Percentiles rank a stretch among this genome's conserved stretches.
Evolutionary conservation across 2,329 filamentous ascomycete genomes (phyloP).

Genomic region (Alternaria dauci): DNA sequence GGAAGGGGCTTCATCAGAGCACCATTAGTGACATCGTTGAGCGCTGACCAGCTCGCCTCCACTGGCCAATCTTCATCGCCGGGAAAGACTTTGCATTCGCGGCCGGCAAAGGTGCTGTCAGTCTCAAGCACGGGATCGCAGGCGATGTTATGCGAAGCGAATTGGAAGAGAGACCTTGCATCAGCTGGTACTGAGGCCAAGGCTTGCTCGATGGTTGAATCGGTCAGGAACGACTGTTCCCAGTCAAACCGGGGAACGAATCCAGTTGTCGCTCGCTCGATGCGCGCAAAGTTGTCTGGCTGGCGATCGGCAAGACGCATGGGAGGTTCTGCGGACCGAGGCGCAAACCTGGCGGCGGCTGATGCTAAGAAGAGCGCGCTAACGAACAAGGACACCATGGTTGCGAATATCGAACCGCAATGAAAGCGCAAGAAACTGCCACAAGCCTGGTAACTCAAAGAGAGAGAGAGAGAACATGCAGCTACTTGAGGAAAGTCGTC

Average conservation of each 20-base stretch:
- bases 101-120: not conserved
- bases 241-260: not conserved
- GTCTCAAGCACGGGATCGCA: not conserved
- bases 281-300: not conserved
- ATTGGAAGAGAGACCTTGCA: not conserved
- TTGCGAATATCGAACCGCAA: not conserved
- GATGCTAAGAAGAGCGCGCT: not conserved
- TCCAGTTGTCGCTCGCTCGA: not conserved
- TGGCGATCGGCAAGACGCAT: constrained; percentile 2
- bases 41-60: constrained; percentile 1
- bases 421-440: not conserved
- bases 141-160: not conserved
- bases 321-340: not conserved
- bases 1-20: constrained; percentile 4
- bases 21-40: not conserved
- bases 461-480: not conserved
- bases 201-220: not conserved
- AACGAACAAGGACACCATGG: not conserved
- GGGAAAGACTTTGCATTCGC: constrained; percentile 1
- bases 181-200: not conserved
- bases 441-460: not conserved
- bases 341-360: not conserved
- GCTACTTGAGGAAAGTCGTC: not conserved
- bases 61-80: constrained; percentile 3
- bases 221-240: not conserved